Base-by-base conservation (phyloP, 331 rosid genomes). In the Cydonia oblonga region DNA sequence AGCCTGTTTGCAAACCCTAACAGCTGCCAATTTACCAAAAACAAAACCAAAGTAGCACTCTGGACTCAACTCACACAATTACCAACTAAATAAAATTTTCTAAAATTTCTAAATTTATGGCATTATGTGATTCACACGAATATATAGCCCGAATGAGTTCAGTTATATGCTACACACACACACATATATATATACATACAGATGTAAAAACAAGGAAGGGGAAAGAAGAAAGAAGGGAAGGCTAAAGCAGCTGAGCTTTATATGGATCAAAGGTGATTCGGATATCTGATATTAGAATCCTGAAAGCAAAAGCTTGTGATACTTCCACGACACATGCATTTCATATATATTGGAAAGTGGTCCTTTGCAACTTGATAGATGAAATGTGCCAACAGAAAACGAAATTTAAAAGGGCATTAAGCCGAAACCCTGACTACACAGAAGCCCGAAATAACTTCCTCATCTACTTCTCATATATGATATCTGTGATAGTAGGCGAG, bases 231-330 rank as follows among this genome's bases (percentile, higher is more conserved):
- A 9, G 9, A 6, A 49, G 14, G 51, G 4, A 35, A 7, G 32
- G 16, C 32, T 3, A 38, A 62, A 35, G 74, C 32, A 3, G 66
- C 42, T 1, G 7, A 22, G 64, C 35, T 7, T 28, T 52, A 13
- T 0, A 28, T 38, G 61, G 78, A 76, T 76, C 29, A 58, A 75
- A 80, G 84, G 15, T 61, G 81, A 80, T 71, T 71, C 63, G 29
- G 72, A 76, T 51, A 57, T 66, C 40, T 46, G 15, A 70, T 69
- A 22, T 64, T 38, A 73, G 73, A 66, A 72, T 76, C 49, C 68
- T 20, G 68, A 80, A 81, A 80, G 75, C 71, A 66, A 80, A 58
- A 59, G 81, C 38, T 58, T 51, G 35, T 22, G 60, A 76, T 9
- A 74, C 70, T 65, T 70, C 74, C 74, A 44, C 66, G 49, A 66